These are phyloP conservation scores for Brassica carinata DNA, from an alignment of 345 rosid species.

Conservation along the genomic window DNA sequence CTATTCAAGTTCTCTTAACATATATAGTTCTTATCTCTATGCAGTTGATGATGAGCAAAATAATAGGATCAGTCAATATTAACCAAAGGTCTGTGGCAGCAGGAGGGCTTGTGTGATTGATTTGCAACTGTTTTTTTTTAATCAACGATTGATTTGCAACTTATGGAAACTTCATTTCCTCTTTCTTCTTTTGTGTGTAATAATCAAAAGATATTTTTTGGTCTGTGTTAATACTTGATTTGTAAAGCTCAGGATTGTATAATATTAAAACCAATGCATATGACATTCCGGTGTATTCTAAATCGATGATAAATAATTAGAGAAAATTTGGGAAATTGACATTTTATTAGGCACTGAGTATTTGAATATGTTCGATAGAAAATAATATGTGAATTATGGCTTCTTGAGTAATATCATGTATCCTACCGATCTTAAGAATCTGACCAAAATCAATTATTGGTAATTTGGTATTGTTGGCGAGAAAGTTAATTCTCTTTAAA, in stretches of 20 bases:
- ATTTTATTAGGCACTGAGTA: neutral
- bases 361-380: neutral
- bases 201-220: no score
- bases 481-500: conserved; percentile 4
- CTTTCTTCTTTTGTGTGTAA: conserved; percentile 1
- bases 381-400: neutral
- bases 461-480: neutral
- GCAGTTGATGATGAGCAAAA: neutral
- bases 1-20: neutral
- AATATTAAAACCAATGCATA: neutral
- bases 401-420: neutral
- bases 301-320: neutral
- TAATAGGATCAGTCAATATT: neutral
- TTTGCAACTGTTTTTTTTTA: neutral
- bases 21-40: neutral
- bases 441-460: conserved; percentile 14
- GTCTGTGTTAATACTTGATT: neutral
- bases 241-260: neutral
- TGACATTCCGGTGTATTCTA: neutral
- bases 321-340: neutral
- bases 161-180: conserved; percentile 6
- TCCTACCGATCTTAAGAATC: neutral
- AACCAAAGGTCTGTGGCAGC: conserved; percentile 46
- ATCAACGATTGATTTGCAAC: conserved; percentile 9
- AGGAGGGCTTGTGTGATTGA: conserved; percentile 56